These are phyloP conservation scores for Avena insularis DNA, from an alignment of 176 grass and related monocot genomes.

Conservation along the genomic window DNA sequence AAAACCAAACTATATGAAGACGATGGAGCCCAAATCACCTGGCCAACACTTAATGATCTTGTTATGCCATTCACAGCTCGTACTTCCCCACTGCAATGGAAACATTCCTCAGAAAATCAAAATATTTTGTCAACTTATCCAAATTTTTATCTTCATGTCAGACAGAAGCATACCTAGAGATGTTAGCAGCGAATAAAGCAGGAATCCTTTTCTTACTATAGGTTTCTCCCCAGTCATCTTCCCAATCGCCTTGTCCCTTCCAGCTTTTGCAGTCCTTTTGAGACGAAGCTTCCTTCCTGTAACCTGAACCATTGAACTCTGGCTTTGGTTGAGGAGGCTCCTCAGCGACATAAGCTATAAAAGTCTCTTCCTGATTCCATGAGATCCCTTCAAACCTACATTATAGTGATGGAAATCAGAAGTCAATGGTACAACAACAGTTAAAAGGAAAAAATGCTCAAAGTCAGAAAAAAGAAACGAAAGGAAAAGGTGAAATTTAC, in stretches of 20 bases:
- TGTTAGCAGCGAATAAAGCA: slow-evolving; percentile 75
- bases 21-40: slow-evolving; percentile 88
- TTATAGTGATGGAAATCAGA: slow-evolving; percentile 24
- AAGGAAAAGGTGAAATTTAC: slow-evolving; percentile 46
- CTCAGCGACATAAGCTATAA: slow-evolving; percentile 89
- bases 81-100: slow-evolving; percentile 71
- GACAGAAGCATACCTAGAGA: slow-evolving; percentile 58
- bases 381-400: slow-evolving; percentile 97
- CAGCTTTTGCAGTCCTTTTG: slow-evolving; percentile 86
- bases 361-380: slow-evolving; percentile 87
- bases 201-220: slow-evolving; percentile 90
- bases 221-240: slow-evolving; percentile 93
- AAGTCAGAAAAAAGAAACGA: background rate
- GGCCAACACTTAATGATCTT: slow-evolving; percentile 82
- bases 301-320: slow-evolving; percentile 76
- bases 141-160: slow-evolving; percentile 32
- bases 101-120: slow-evolving; percentile 18
- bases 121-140: slow-evolving; percentile 15
- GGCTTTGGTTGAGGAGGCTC: slow-evolving; percentile 77
- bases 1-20: slow-evolving; percentile 75
- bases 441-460: background rate
- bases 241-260: slow-evolving; percentile 96
- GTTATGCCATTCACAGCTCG: slow-evolving; percentile 75
- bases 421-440: background rate
- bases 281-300: slow-evolving; percentile 65